phyloP scores from a whole-genome alignment of 2,329 filamentous ascomycete species.

The Myotisia sp. region DNA sequence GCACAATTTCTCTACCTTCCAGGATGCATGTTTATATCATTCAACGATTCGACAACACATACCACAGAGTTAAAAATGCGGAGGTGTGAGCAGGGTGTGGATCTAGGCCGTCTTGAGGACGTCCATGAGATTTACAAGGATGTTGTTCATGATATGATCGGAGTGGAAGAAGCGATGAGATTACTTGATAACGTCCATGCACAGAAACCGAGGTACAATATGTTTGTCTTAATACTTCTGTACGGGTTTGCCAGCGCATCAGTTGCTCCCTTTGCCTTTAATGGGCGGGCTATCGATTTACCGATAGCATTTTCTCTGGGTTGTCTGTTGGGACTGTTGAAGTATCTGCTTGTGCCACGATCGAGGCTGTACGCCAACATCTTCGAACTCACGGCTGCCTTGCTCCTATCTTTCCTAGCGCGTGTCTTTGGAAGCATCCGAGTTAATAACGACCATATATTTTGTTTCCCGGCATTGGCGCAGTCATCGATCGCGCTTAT shows the following conservation, averaged over 20 bases:
- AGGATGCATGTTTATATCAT: conserved; percentile 87
- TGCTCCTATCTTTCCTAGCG: conserved; percentile 54
- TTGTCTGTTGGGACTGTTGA: conserved; percentile 56
- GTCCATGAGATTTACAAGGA: conserved; percentile 36
- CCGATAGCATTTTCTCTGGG: conserved; percentile 65
- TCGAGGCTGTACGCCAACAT: conserved; percentile 55
- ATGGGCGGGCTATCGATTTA: conserved; percentile 61
- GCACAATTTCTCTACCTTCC: conserved; percentile 83
- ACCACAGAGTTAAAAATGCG: conserved; percentile 35
- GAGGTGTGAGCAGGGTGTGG: conserved; percentile 29
- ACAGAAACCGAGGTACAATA: conserved; percentile 41
- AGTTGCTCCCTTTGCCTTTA: conserved; percentile 69
- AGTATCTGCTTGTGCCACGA: conserved; percentile 58
- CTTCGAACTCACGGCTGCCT: conserved; percentile 49
- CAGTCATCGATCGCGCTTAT: conserved; percentile 66
- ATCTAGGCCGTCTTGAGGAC: conserved; percentile 30
- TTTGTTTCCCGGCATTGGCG: conserved; percentile 58
- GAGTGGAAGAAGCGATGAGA: conserved; percentile 31
- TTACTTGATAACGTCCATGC: conserved; percentile 41
- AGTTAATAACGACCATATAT: conserved; percentile 33
- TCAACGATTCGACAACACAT: conserved; percentile 42
- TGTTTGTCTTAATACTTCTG: conserved; percentile 44
- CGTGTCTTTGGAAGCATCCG: conserved; percentile 55
- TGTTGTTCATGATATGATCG: conserved; percentile 34
- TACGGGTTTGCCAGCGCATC: conserved; percentile 63